Percentiles rank a stretch among this genome's conserved stretches.
These are phyloP conservation scores for Phialemoniopsis sp. DNA, from an alignment of 2,329 filamentous ascomycete genomes.

Conservation along the genomic window DNA sequence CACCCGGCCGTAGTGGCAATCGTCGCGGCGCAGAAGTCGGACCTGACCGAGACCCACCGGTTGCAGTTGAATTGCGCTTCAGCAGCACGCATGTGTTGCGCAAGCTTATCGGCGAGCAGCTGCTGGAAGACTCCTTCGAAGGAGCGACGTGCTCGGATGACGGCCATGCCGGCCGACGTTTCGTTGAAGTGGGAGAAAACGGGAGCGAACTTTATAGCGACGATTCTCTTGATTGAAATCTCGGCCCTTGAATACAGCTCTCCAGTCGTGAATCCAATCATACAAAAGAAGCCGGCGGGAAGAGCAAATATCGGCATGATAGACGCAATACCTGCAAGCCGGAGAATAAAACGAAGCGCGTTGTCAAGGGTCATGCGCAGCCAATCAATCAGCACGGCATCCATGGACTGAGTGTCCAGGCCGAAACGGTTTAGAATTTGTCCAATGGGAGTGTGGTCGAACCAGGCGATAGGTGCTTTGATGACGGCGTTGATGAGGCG, in stretches of 20 bases:
- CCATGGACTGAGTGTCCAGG: slow-evolving; percentile 85
- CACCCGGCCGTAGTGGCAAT: slow-evolving; percentile 87
- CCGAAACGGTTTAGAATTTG: slow-evolving; percentile 95
- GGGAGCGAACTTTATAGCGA: slow-evolving; percentile 40
- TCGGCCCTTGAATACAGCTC: slow-evolving; percentile 41
- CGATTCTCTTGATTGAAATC: slow-evolving; percentile 33
- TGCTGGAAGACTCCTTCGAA: slow-evolving; percentile 19
- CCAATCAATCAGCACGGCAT: slow-evolving; percentile 72
- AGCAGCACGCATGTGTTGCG: slow-evolving; percentile 19
- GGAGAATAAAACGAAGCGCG: slow-evolving; percentile 9
- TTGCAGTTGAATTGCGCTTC: slow-evolving; percentile 60
- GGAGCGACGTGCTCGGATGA: slow-evolving; percentile 55
- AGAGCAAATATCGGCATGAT: slow-evolving; percentile 39
- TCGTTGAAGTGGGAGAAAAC: slow-evolving; percentile 51
- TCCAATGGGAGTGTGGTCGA: slow-evolving; percentile 85
- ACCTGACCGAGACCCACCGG: slow-evolving; percentile 85
- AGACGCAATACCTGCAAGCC: slow-evolving; percentile 31
- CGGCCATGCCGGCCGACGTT: slow-evolving; percentile 20
- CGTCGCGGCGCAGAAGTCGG: slow-evolving; percentile 79
- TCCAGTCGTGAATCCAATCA: slow-evolving; percentile 30
- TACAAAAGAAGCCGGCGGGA: slow-evolving; percentile 31
- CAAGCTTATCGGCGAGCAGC: slow-evolving; percentile 20
- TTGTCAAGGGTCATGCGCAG: not conserved
- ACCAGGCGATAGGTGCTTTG: slow-evolving; percentile 87
- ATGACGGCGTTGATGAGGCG: slow-evolving; percentile 70